Percentiles rank a stretch among this genome's conserved stretches.
Conservation (phyloP, 345 rosid genomes). For the Tarenaya hassleriana region DNA sequence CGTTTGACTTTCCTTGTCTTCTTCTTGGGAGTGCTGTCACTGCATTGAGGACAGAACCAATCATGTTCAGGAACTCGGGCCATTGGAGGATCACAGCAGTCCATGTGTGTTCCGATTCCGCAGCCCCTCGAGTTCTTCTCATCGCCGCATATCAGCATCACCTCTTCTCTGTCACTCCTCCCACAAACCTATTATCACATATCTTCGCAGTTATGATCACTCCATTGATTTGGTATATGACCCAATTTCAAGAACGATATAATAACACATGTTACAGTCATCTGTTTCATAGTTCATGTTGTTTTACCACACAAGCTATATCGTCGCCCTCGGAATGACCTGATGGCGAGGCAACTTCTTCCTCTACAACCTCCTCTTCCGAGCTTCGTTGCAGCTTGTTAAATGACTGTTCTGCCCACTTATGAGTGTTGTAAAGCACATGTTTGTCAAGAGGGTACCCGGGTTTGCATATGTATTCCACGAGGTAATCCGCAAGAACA, state of each 20-base stretch:
- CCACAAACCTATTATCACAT: conserved; percentile 34
- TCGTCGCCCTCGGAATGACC: not conserved
- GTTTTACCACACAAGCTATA: not conserved
- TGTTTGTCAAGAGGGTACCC: conserved; percentile 78
- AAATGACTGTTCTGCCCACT: conserved; percentile 75
- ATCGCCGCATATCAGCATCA: conserved; percentile 65
- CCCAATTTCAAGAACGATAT: not conserved
- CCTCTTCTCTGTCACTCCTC: conserved; percentile 44
- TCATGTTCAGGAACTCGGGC: conserved; percentile 50
- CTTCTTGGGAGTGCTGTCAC: not conserved
- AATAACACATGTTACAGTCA: not conserved
- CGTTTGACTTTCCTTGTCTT: conserved; percentile 3
- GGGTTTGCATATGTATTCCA: conserved; percentile 91
- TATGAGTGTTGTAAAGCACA: conserved; percentile 61
- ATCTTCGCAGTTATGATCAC: not conserved
- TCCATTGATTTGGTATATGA: not conserved
- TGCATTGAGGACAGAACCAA: conserved; percentile 60
- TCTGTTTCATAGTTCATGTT: too few relatives aligned
- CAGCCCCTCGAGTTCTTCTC: conserved; percentile 52
- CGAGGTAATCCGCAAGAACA: conserved; percentile 73
- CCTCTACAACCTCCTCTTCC: conserved; percentile 23
- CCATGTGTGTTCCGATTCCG: conserved; percentile 50
- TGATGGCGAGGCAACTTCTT: too few relatives aligned
- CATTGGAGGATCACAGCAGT: conserved; percentile 66
- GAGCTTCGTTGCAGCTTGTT: conserved; percentile 38